A percentile compares a stretch with the other conserved stretches of the same genome.
These are phyloP conservation scores for Elymus sibiricus DNA, from an alignment of 176 grass and related monocot genomes.

Conservation along the genomic window DNA sequence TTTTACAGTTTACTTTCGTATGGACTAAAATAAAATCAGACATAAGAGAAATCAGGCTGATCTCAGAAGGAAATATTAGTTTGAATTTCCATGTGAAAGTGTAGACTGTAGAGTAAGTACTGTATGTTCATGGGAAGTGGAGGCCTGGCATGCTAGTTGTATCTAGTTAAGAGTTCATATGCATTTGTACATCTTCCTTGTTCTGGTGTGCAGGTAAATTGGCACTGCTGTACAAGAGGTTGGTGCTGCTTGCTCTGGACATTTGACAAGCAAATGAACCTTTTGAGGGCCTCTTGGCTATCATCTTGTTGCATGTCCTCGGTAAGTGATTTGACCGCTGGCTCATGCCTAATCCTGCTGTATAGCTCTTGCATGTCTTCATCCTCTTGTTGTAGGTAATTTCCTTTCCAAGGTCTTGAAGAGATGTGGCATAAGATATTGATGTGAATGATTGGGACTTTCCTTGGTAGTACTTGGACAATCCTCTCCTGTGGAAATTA, in stretches of 20 bases:
- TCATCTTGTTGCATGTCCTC: constrained; percentile 42
- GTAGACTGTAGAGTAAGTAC: not conserved
- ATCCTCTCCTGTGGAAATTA: constrained; percentile 49
- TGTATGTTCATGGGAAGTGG: not conserved
- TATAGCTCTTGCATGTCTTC: constrained; percentile 66
- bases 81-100: not conserved
- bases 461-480: constrained; percentile 62
- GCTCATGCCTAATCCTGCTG: constrained; percentile 46
- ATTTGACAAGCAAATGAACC: constrained; percentile 33
- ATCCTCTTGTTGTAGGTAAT: constrained; percentile 56
- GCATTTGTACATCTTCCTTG: too few species aligned
- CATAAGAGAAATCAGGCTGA: not conserved
- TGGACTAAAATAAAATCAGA: constrained; percentile 3
- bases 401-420: constrained; percentile 63
- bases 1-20: not conserved
- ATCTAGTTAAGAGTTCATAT: too few species aligned
- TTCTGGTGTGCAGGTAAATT: constrained; percentile 10
- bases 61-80: not conserved
- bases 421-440: constrained; percentile 33
- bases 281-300: constrained; percentile 64
- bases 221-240: constrained; percentile 21
- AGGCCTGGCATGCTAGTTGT: not conserved
- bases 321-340: constrained; percentile 31
- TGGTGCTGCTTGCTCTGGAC: constrained; percentile 43
- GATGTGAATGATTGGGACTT: constrained; percentile 70